A percentile compares a stretch with the other conserved stretches of the same genome.
phyloP scores from a whole-genome alignment of 75 land plant genomes.

The Cunninghamia lanceolata region DNA sequence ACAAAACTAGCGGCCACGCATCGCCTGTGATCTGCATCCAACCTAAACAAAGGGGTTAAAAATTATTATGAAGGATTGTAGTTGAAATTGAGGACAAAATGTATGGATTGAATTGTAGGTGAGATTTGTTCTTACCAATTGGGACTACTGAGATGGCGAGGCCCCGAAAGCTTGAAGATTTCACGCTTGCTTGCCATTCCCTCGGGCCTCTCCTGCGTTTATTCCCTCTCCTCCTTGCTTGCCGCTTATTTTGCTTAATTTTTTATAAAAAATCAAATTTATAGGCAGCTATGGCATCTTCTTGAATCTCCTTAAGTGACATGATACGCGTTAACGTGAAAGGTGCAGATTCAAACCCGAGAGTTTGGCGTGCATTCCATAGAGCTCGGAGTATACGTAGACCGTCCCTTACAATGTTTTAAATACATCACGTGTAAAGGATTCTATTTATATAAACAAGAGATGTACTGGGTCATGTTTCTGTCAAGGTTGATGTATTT shows the following conservation, averaged over 20 bases:
- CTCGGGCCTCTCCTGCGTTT: neutral
- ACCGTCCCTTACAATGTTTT: no score
- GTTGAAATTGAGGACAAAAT: neutral
- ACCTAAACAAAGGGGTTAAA: constrained; percentile 20
- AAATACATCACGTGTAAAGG: no score
- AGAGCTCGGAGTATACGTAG: no score
- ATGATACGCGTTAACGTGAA: no score
- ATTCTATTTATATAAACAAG: no score
- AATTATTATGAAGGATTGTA: neutral
- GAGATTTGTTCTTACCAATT: constrained; percentile 29
- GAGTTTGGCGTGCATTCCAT: no score
- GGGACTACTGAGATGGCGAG: constrained; percentile 17
- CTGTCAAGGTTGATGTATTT: no score
- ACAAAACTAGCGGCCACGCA: constrained; percentile 64
- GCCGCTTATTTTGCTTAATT: neutral
- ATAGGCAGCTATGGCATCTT: no score
- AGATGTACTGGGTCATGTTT: no score
- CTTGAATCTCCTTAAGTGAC: no score
- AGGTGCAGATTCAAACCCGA: no score
- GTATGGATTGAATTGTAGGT: neutral
- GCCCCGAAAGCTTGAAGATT: constrained; percentile 31
- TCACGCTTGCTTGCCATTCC: constrained; percentile 30
- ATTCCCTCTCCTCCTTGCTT: neutral
- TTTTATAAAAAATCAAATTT: neutral
- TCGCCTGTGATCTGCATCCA: constrained; percentile 37